Evolutionary conservation across 768 basidiomycete genomes (phyloP), one percentile per base, ranked within the genome.

Genomic region (Mycena rebaudengoi): DNA sequence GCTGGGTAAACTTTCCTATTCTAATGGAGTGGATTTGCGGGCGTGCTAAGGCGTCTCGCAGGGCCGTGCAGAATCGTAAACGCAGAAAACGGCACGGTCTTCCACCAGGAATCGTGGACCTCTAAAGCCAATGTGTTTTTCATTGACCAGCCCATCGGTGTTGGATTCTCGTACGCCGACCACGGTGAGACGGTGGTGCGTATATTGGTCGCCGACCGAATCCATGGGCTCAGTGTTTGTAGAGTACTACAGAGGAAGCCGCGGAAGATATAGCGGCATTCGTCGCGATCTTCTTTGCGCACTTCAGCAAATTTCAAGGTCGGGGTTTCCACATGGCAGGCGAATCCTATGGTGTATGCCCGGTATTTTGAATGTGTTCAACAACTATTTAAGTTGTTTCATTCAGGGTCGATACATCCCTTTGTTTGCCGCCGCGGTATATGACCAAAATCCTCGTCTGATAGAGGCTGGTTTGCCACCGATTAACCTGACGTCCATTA

Each of bases 231-330:
- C 49, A 0, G 39, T 18, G 0, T n/a, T n/a, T n/a, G 30, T 46
- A 85, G 82, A 78, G 77, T 50, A 85, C 80, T 13, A 85, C 85
- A 0, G 80, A 83, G 66, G 82, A 85, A 43, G 85, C 84, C 13
- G 83, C 85, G 0, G 74, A 78, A 40, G 86, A 88, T 58, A 80
- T 88, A 18, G 83, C 85, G 5, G 82, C 85, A 0, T 87, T 88
- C 62, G 73, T 87, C 0, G 76, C 79, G 8, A 82, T 88, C 52
- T 87, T 88, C 73, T 86, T 87, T 49, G 85, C 86, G 60, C 77
- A 80, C 28, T 87, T 87, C 70, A 74, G 68, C 21, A 74, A 82
- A 57, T 85, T 88, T 76, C 79, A 84, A 64, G 85, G 85, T 2
- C 75, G 85, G 1, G 64, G 70, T 0, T 79, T 84, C 54, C 81